Evolutionary conservation across 202 grass and related monocot species (phyloP).

Genomic region (Digitaria exilis): DNA sequence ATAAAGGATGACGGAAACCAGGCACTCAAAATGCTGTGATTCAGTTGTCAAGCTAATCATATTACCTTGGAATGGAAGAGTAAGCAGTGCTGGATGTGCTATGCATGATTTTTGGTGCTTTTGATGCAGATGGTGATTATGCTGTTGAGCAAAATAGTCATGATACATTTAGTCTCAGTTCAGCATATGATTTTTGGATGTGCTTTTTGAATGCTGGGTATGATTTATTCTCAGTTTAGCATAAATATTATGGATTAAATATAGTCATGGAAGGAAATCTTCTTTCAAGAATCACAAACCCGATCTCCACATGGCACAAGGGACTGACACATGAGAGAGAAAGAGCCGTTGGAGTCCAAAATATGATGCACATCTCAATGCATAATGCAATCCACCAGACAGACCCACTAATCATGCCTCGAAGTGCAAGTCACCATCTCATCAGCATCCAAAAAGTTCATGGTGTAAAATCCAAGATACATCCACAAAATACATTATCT

Average conservation of each 20-base stretch:
- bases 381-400: slow-evolving; percentile 28
- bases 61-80: neutral
- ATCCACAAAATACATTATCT: slow-evolving; percentile 50
- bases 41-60: slow-evolving; percentile 12
- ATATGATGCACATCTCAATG: slow-evolving; percentile 19
- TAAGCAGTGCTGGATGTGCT: neutral
- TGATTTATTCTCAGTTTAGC: neutral
- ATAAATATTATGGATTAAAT: slow-evolving; percentile 1
- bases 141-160: slow-evolving; percentile 11
- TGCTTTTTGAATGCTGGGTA: neutral
- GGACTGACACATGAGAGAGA: neutral
- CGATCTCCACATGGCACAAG: neutral
- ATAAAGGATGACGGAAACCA: neutral
- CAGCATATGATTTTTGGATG: neutral
- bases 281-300: neutral
- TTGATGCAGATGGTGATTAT: neutral
- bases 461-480: slow-evolving; percentile 49
- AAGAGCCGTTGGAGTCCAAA: slow-evolving; percentile 25
- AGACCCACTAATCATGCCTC: slow-evolving; percentile 53
- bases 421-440: slow-evolving; percentile 37
- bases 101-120: neutral
- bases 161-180: neutral
- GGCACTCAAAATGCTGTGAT: slow-evolving; percentile 11
- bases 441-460: slow-evolving; percentile 39
- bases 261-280: slow-evolving; percentile 4